Conservation (phyloP, 73 alveolate genomes). For the Loxodes magnus region DNA sequence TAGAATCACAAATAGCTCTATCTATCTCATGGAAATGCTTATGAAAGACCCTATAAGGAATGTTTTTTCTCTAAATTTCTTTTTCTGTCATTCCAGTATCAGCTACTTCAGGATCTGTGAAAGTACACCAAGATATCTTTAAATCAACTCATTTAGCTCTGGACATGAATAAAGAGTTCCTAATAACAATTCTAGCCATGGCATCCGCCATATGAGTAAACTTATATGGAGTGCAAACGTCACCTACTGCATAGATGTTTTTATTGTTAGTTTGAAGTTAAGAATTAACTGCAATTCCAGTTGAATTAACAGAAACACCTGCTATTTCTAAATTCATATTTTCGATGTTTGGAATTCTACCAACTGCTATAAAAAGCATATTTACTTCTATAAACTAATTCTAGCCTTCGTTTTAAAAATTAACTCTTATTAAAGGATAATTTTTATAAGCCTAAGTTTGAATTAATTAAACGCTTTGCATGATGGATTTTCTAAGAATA, state of each 20-base stretch:
- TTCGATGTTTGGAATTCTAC: slow-evolving; percentile 39
- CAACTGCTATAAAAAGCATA: slow-evolving; percentile 23
- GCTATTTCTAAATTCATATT: slow-evolving; percentile 33
- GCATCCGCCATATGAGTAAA: slow-evolving; percentile 65
- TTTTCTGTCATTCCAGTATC: slow-evolving; percentile 32
- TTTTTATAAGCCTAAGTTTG: not conserved
- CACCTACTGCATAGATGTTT: slow-evolving; percentile 60
- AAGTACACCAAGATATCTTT: slow-evolving; percentile 40
- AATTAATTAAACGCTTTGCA: not conserved
- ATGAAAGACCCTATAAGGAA: slow-evolving; percentile 28
- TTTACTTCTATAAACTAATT: slow-evolving; percentile 18
- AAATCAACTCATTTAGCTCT: slow-evolving; percentile 8
- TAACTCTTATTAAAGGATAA: not conserved
- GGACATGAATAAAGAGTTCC: slow-evolving; percentile 30
- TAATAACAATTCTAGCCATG: slow-evolving; percentile 37
- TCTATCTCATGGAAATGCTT: slow-evolving; percentile 26
- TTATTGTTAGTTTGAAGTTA: slow-evolving; percentile 32
- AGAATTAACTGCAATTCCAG: slow-evolving; percentile 14
- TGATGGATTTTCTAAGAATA: not conserved
- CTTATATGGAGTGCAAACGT: slow-evolving; percentile 24
- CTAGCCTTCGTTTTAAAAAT: not conserved
- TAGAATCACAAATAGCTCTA: slow-evolving; percentile 43
- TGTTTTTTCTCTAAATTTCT: slow-evolving; percentile 17
- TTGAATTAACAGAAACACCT: slow-evolving; percentile 11
- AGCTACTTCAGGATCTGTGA: slow-evolving; percentile 63